Evolutionary conservation across 73 alveolate species (phyloP), one percentile per base, ranked within the genome.

Genomic region (Durusdinium trenchii): DNA sequence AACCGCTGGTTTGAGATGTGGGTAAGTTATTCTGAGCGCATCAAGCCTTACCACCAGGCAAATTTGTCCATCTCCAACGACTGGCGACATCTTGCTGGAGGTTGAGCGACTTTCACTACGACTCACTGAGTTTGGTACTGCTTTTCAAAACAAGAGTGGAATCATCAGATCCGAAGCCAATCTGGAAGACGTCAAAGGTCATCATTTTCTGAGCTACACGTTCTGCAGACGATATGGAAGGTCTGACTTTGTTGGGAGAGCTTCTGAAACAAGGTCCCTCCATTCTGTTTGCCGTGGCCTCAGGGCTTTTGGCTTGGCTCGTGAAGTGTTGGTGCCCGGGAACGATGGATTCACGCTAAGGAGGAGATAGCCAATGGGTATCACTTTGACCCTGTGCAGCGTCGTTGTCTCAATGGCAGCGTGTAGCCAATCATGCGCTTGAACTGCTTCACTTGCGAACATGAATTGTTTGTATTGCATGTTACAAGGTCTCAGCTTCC

Each of bases 371-470:
- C 89, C 89, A 76, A 69, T 43, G 98, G 98, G 16, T 91, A 47
- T 50, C 98, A 91, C 48, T 91, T 91, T 28, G 98, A 91, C 43
- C 98, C 98, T 23, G 60, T 91, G 36, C 98, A 91, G 75, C 98
- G 98, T 81, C n/a, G 73, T 23, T 23, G 73, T 57, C 12, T 12
- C 69, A 57, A n/a, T n/a, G n/a, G n/a, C n/a, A n/a, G n/a, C n/a
- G 73, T 23, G 30, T 23, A 60, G 3, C 73, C 73, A 60, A 32
- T 60, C n/a, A 2, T 60, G 32, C 12, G 23, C 23, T 57, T 57
- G 12, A 12, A 16, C 12, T 57, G 32, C 32, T 12, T 57, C 23
- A 57, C 69, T 23, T 57, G 69, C 23, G 69, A 12, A 57, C 23
- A 12, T 57, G 12, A 57, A n/a, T n/a, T n/a, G n/a, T n/a, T 75